phyloP scores from a whole-genome alignment of 352 stramenopile species.

The Blastocystis sp. region DNA sequence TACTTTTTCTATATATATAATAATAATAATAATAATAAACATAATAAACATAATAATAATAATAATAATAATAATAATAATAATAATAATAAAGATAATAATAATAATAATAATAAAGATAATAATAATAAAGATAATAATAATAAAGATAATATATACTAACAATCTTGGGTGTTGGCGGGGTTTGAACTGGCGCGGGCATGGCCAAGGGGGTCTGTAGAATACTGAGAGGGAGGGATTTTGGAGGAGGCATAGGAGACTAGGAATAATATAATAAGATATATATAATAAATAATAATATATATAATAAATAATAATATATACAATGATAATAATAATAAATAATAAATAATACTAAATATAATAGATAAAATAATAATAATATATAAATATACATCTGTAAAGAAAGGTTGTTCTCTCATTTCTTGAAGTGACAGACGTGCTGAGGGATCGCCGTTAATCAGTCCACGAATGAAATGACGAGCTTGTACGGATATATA shows the following conservation, averaged over 20 bases:
- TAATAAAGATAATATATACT: neutral
- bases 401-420: conserved; percentile 35
- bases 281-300: too few species aligned
- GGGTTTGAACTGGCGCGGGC: conserved; percentile 1
- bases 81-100: neutral
- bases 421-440: conserved; percentile 32
- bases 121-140: neutral
- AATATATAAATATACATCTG: too few species aligned
- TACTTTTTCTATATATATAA: conserved; percentile 1
- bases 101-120: neutral
- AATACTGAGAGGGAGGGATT: conserved; percentile 30
- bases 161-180: conserved; percentile 6
- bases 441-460: conserved; percentile 10
- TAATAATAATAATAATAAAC: neutral
- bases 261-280: too few species aligned
- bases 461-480: conserved; percentile 32
- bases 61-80: neutral
- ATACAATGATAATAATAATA: too few species aligned
- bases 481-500: conserved; percentile 26
- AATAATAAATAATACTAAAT: too few species aligned
- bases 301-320: too few species aligned
- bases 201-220: conserved; percentile 22
- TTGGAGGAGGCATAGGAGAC: conserved; percentile 29
- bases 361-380: too few species aligned
- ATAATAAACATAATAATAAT: neutral